Base-by-base conservation (phyloP, 306 rosid genomes). In the Lagenaria siceraria region DNA sequence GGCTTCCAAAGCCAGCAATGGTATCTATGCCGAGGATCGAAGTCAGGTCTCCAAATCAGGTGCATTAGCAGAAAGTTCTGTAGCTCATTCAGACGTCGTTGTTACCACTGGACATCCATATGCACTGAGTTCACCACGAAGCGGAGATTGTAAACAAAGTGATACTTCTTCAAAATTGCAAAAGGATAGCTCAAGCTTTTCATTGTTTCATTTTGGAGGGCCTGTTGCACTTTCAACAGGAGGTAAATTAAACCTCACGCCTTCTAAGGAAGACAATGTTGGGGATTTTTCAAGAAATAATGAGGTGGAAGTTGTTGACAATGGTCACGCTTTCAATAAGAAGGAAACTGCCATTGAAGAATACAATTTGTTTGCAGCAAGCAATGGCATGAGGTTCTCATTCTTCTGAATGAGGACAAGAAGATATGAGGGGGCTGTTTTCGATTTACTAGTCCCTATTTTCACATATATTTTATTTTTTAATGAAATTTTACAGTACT, bases 171-270 rank as follows among this genome's bases (percentile, higher is more conserved):
- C 88, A 77, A 92, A 83, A 79, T 76, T 79, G 53, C 86, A 79
- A 29, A 81, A 10, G 65, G 83, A 80, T 18, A 84, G 87, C 70
- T 24, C 77, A 71, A 81, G 86, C 60, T 96, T 96, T 83, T 96
- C 99, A 65, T 87, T 96, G 80, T 96, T 96, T 87, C 98, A 90
- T 87, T 92, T 86, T 80, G 98, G 91, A 15, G 98, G 97, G 38
- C 99, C 99, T 74, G 90, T 89, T 33, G 97, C 90, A 60, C 89
- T 86, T 78, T 88, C 99, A 52, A 65, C 83, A 33, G 89, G 85
- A 38, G 71, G 89, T 75, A 82, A 89, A 75, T 83, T 83, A 35
- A 76, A 64, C 60, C 78, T 78, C 43, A 46, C 83, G 36, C 86
- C 89, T 78, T 77, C 80, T 14, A 82, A 86, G 75, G 90, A 85